Evolutionary conservation across 1,284 basidiomycete species (phyloP).

Genomic region (Pisolithus thermaeus): DNA sequence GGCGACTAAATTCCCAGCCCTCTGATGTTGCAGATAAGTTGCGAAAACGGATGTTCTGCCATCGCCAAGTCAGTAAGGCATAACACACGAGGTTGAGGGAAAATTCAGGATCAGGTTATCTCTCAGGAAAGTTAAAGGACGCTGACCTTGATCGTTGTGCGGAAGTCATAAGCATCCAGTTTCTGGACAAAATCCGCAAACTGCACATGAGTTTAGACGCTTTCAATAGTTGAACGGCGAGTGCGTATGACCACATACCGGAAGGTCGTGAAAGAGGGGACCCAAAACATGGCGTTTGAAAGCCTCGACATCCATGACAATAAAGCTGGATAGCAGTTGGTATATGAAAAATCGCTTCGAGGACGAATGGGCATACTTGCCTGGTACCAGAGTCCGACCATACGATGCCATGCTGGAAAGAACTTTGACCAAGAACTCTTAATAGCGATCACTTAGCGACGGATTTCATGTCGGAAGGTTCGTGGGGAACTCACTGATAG

Average conservation of each 20-base stretch:
- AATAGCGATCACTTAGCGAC: not conserved
- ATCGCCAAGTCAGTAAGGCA: not conserved
- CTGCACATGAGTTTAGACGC: not conserved
- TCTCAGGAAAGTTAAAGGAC: not conserved
- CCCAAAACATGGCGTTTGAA: not conserved
- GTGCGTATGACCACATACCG: not conserved
- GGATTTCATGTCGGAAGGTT: not conserved
- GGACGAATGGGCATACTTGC: not conserved
- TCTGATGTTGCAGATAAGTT: not conserved
- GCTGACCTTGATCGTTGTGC: conserved; percentile 1
- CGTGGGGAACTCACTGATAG: not conserved
- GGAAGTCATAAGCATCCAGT: not conserved
- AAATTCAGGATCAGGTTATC: not conserved
- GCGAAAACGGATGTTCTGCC: not conserved
- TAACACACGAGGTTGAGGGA: not conserved
- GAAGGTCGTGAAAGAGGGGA: not conserved
- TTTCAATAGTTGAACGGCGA: not conserved
- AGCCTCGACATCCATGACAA: conserved; percentile 3
- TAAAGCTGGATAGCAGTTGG: not conserved
- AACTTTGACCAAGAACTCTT: not conserved
- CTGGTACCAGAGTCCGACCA: conserved; percentile 3
- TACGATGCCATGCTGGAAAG: not conserved
- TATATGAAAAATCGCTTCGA: not conserved
- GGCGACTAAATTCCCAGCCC: conserved; percentile 3
- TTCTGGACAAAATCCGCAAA: conserved; percentile 2